Evolutionary conservation across 2,329 filamentous ascomycete species (phyloP), one percentile per base, ranked within the genome.

Genomic region (Cladosporium oxysporum): DNA sequence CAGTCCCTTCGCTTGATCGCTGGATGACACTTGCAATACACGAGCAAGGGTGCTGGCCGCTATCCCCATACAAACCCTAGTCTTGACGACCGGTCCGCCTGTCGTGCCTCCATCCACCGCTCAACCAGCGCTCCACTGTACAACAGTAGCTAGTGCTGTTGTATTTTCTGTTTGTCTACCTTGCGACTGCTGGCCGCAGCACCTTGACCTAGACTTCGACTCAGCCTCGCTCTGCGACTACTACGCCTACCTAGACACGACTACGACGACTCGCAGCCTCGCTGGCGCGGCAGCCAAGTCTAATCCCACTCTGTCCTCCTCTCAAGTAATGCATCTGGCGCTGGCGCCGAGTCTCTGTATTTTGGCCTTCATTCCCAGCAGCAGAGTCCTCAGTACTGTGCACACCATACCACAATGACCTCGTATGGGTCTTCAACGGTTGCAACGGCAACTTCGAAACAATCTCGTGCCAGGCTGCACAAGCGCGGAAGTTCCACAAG

Each of bases 401-500:
- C 21, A 58, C 6, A 5, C 23, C 57, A 59, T 29, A 61, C 29
- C 44, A 49, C 41, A 41, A 63, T 63, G 60, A 55, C 59, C 26
- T 62, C 60, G n/a, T 63, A 63, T 55, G 49, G 47, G 14, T 61
- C 65, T 14, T 37, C 53, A 44, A 58, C 59, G 26, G 41, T 31
- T 28, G 60, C 58, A 26, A 33, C 28, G 52, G 18, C 52, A 31
- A 33, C 52, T 33, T 21, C 64, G 28, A 61, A 55, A 41, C 60
- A 55, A 47, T 55, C 60, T 57, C 60, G 60, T 8, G 60, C 29
- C 5, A 76, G 75, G 67, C 68, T 76, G 47, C 75, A 76, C 69
- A 76, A 75, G 69, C 69, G 75, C 41, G 69, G 67, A 61, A 68
- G 68, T 49, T 76, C 74, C n/a, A 69, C 67, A 23, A 72, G 71